Evolutionary conservation across 2,329 filamentous ascomycete genomes (phyloP).

Genomic region (Seiridium cupressi): DNA sequence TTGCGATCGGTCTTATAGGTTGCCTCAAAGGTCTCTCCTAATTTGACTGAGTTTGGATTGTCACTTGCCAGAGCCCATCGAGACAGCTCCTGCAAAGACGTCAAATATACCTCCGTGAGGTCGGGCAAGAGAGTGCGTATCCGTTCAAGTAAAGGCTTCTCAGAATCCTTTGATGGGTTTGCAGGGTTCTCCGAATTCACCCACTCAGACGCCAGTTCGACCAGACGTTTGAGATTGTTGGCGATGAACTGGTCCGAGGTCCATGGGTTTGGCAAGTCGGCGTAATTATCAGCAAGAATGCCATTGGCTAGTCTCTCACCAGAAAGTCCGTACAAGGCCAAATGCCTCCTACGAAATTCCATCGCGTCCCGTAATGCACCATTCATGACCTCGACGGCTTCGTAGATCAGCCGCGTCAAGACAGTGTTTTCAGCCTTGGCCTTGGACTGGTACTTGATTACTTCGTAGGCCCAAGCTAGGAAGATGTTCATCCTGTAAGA

Average conservation of each 20-base stretch:
- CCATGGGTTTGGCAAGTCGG: conserved; percentile 78
- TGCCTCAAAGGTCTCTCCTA: conserved; percentile 44
- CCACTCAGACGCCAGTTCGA: conserved; percentile 58
- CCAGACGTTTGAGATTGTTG: conserved; percentile 59
- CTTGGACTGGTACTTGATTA: conserved; percentile 70
- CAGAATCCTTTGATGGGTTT: conserved; percentile 25
- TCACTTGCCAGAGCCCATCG: conserved; percentile 47
- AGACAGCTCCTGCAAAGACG: conserved; percentile 51
- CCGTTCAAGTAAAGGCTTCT: conserved; percentile 37
- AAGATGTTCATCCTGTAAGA: conserved; percentile 71
- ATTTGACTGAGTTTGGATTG: conserved; percentile 38
- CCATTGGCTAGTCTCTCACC: conserved; percentile 65
- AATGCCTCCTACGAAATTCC: conserved; percentile 70
- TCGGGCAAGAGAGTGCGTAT: conserved; percentile 48
- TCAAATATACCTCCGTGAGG: conserved; percentile 54
- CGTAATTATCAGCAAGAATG: conserved; percentile 62
- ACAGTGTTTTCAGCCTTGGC: conserved; percentile 55
- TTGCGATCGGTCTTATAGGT: conserved; percentile 50
- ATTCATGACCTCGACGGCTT: conserved; percentile 66
- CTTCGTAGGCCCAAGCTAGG: conserved; percentile 75
- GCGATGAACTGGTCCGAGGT: conserved; percentile 67
- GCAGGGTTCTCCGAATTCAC: conserved; percentile 43
- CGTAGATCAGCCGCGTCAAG: conserved; percentile 57
- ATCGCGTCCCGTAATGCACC: conserved; percentile 68
- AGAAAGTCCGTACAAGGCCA: conserved; percentile 69